Evolutionary conservation across 176 grass and related monocot genomes (phyloP), one percentile per base, ranked within the genome.

Genomic region (Aegilops bicornis): DNA sequence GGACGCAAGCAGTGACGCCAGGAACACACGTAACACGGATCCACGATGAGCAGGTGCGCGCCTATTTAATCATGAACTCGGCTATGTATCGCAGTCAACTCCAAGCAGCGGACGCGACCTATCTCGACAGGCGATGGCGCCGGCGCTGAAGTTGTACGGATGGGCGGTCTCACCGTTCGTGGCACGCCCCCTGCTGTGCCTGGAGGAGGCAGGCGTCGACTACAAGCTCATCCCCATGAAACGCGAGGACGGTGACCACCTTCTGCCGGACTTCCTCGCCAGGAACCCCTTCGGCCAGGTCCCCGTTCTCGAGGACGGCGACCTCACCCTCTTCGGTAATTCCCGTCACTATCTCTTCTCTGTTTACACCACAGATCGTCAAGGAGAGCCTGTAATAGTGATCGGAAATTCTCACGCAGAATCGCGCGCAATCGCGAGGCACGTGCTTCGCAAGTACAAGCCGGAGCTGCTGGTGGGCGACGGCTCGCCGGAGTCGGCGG

Each of bases 171-270:
- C 91, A 42, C 87, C 88, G 33, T 85, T 84, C 82, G 87, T 85
- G 47, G 74, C 74, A n/a, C 79, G 73, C 7, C 73, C 82, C 78
- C 69, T 93, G 32, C 52, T 88, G 36, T 60, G 82, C 79, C 73
- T 93, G 56, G 86, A 90, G 91, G 88, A 93, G 78, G 88, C 87
- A 43, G 85, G 78, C 32, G 85, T 74, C 5, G 64, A 86, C 36
- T 88, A 90, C 30, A 65, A 90, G 40, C 23, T 88, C 63, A 73
- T 90, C 52, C 64, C 82, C 17, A 82, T 88, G 47, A 69, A 31
- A 82, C 58, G 71, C 8, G 19, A 3, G 8, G 31, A 73, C 64
- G 65, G 56, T 65, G 88, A 90, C 82, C 73, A 76, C 63, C 84
- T 29, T 39, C 64, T 70, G 30, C 78, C 72, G 0, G 88, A 83